A percentile compares a stretch with the other conserved stretches of the same genome.
phyloP scores from a whole-genome alignment of 805 yeast species.

The Millerozyma miso region DNA sequence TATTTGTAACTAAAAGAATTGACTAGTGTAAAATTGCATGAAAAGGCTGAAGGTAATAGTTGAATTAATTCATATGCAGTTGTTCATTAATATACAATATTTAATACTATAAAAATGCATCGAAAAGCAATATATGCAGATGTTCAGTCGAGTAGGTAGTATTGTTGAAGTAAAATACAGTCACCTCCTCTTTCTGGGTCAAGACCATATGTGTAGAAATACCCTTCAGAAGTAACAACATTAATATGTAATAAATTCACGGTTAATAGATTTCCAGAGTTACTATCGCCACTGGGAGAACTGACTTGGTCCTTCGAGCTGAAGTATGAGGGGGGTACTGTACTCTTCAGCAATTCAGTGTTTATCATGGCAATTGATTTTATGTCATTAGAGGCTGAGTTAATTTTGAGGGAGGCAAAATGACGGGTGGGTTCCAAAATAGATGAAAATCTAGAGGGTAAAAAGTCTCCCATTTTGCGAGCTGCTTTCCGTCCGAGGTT shows the following conservation, averaged over 20 bases:
- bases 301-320: constrained; percentile 4
- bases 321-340: constrained; percentile 27
- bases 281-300: constrained; percentile 7
- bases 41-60: too few species aligned
- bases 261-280: constrained; percentile 19
- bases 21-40: too few species aligned
- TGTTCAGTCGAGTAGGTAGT: constrained; percentile 42
- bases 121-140: background rate
- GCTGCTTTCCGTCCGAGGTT: constrained; percentile 77
- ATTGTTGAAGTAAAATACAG: constrained; percentile 74
- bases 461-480: constrained; percentile 80
- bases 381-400: constrained; percentile 34
- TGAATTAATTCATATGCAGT: background rate
- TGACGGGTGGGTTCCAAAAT: constrained; percentile 87
- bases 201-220: constrained; percentile 72
- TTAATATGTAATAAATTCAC: constrained; percentile 44
- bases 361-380: constrained; percentile 45
- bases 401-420: constrained; percentile 80
- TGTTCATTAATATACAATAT: background rate
- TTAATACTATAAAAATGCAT: background rate
- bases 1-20: too few species aligned
- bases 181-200: constrained; percentile 93
- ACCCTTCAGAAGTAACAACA: constrained; percentile 80
- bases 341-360: constrained; percentile 26
- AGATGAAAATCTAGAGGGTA: constrained; percentile 76